These are phyloP conservation scores for Striga asiatica DNA, from an alignment of 257 asterid species.

Conservation along the genomic window DNA sequence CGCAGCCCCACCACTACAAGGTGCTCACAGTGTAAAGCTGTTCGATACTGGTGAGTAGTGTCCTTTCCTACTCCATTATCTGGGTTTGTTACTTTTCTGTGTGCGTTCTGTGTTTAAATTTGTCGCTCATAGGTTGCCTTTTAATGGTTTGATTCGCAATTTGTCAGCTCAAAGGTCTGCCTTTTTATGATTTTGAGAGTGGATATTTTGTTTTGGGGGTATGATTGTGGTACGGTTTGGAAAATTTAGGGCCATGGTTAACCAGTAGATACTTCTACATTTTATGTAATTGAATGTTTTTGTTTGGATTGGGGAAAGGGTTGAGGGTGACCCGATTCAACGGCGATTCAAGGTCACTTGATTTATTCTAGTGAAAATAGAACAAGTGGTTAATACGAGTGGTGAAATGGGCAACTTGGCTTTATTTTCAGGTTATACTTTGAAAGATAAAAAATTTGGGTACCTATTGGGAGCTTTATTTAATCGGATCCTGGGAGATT, in stretches of 20 bases:
- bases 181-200: background rate
- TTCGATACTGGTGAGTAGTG: slow-evolving; percentile 50
- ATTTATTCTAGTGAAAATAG: background rate
- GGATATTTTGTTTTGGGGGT: background rate
- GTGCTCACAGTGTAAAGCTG: slow-evolving; percentile 50
- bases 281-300: background rate
- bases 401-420: background rate
- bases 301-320: background rate
- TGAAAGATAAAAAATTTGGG: background rate
- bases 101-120: background rate
- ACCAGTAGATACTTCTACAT: background rate
- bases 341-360: slow-evolving; percentile 9
- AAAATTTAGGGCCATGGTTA: slow-evolving; percentile 1
- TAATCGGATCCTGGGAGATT: background rate
- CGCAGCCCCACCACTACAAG: slow-evolving; percentile 40
- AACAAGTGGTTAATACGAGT: background rate
- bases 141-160: too few species aligned
- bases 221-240: slow-evolving; percentile 8
- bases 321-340: background rate
- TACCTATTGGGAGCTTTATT: slow-evolving; percentile 2
- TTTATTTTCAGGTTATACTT: background rate
- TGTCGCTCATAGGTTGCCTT: background rate
- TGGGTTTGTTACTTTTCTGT: background rate
- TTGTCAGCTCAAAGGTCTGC: too few species aligned
- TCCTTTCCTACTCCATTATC: background rate